Conservation (phyloP, 208 protist species). For the Hexamita inflata region DNA sequence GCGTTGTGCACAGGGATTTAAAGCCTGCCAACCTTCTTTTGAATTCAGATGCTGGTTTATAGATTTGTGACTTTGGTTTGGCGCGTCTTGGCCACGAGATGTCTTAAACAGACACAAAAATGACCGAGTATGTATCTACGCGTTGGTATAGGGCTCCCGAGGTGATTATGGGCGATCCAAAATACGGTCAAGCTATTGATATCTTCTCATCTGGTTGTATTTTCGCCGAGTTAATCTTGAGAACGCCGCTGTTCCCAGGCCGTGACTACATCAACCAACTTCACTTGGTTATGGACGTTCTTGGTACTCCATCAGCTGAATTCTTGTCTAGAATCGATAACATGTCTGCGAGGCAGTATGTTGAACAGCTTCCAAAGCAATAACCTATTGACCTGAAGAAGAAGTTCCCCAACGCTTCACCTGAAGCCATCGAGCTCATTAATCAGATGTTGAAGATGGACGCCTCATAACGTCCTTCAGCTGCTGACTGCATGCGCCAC, state of each 20-base stretch:
- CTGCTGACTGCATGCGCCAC: conserved; percentile 68
- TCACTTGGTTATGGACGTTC: conserved; percentile 44
- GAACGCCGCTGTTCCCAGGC: conserved; percentile 68
- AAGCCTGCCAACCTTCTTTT: conserved; percentile 43
- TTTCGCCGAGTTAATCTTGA: conserved; percentile 79
- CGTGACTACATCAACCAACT: conserved; percentile 77
- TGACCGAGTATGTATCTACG: conserved; percentile 85
- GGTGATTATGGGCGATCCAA: conserved; percentile 77
- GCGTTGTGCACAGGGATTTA: conserved; percentile 38
- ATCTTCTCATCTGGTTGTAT: conserved; percentile 97
- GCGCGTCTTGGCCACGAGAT: conserved; percentile 65
- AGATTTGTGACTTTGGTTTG: conserved; percentile 87
- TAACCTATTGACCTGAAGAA: conserved; percentile 24
- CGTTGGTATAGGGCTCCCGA: conserved; percentile 97
- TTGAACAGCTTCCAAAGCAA: conserved; percentile 22
- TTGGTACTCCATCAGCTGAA: conserved; percentile 41
- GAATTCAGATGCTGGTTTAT: conserved; percentile 61
- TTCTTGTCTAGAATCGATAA: conserved; percentile 36
- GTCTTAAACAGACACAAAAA: conserved; percentile 56
- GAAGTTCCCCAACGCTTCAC: conserved; percentile 26
- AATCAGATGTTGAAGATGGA: conserved; percentile 64
- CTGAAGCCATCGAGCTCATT: conserved; percentile 62
- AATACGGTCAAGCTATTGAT: conserved; percentile 79
- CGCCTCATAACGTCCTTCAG: conserved; percentile 62
- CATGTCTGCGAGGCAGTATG: conserved; percentile 31